Percentiles rank a stretch among this genome's conserved stretches.
Conservation (phyloP, 345 rosid species). For the Eucalyptus pauciflora region DNA sequence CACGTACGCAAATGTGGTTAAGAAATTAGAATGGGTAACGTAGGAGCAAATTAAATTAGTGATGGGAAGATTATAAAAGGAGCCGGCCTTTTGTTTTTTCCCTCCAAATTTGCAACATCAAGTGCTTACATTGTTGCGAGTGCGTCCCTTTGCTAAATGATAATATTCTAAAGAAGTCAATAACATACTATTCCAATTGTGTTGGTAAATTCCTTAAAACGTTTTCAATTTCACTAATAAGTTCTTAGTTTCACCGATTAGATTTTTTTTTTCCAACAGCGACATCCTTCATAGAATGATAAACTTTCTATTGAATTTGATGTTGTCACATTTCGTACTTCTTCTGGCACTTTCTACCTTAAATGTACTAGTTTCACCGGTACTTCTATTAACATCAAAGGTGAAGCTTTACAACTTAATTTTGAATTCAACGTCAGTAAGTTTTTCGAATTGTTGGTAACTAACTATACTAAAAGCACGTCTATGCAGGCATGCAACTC, state of each 20-base stretch:
- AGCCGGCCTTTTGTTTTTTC: not conserved
- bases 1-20: not conserved
- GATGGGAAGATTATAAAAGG: no score
- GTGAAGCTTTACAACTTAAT: not conserved
- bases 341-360: not conserved
- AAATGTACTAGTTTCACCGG: not conserved
- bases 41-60: not conserved
- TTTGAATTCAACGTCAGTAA: not conserved
- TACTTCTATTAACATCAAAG: not conserved
- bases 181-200: not conserved
- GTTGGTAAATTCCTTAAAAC: not conserved
- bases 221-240: not conserved
- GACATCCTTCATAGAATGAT: not conserved
- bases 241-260: not conserved
- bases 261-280: not conserved
- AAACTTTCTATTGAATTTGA: not conserved
- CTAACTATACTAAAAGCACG: not conserved
- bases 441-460: not conserved
- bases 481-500: not conserved
- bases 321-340: not conserved
- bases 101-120: not conserved
- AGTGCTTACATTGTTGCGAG: not conserved
- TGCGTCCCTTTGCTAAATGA: not conserved
- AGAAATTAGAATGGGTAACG: not conserved
- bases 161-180: not conserved